phyloP scores from a whole-genome alignment of 148 eudicot genomes.

The Agrostemma githago region DNA sequence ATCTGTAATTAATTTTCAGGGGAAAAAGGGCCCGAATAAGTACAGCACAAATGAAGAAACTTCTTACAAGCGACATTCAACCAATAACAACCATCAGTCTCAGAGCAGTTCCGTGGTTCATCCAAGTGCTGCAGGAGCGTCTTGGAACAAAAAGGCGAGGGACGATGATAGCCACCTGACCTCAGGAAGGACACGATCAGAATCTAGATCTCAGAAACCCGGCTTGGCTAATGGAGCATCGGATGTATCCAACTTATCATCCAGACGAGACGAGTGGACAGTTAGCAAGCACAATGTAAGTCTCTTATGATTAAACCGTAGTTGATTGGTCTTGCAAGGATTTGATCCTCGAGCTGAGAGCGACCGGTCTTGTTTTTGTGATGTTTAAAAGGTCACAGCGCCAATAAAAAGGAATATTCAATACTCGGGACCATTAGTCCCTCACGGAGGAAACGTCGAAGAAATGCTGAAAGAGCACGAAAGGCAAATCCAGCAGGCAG shows the following conservation, averaged over 20 bases:
- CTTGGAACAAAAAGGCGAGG: constrained; percentile 38
- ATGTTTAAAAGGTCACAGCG: constrained; percentile 16
- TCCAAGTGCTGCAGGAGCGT: constrained; percentile 45
- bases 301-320: background rate
- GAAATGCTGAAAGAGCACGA: constrained; percentile 38
- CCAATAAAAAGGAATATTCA: constrained; percentile 26
- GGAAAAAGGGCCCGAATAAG: constrained; percentile 15
- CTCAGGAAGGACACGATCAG: constrained; percentile 28
- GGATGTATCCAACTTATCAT: constrained; percentile 18
- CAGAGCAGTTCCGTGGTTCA: constrained; percentile 60
- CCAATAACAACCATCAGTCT: constrained; percentile 28
- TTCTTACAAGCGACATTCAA: constrained; percentile 28
- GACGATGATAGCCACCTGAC: constrained; percentile 30
- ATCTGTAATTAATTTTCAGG: constrained; percentile 13
- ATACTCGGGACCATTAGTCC: constrained; percentile 33
- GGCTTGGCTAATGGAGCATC: constrained; percentile 11
- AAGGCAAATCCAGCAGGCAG: constrained; percentile 32
- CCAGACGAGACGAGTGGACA: constrained; percentile 37
- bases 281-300: constrained; percentile 45
- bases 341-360: background rate
- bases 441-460: constrained; percentile 31
- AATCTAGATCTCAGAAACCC: constrained; percentile 33
- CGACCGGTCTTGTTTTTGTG: background rate
- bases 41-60: constrained; percentile 12
- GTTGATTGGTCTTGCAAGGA: background rate